Percentiles rank a stretch among this genome's conserved stretches.
phyloP scores from a whole-genome alignment of 1,284 basidiomycete species.

The Ceratobasidium sp. region DNA sequence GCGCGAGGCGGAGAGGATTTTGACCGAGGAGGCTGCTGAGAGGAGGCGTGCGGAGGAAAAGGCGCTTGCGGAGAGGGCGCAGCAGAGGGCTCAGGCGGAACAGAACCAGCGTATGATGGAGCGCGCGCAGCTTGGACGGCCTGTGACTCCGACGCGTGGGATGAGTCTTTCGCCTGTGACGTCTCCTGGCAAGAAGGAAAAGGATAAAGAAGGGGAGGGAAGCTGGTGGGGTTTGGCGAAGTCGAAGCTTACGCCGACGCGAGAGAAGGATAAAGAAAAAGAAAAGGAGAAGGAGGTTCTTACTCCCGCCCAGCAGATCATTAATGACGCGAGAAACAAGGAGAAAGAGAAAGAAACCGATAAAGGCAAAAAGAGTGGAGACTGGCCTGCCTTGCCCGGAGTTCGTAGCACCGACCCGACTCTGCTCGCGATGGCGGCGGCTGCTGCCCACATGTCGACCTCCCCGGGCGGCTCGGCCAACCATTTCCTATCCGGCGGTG shows the following conservation, averaged over 20 bases:
- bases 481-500: constrained; percentile 55
- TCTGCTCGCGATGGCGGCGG: constrained; percentile 58
- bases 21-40: constrained; percentile 77
- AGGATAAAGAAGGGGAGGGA: constrained; percentile 70
- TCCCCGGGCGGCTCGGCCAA: constrained; percentile 57
- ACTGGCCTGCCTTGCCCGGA: constrained; percentile 62
- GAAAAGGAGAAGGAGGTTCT: constrained; percentile 62
- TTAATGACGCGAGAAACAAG: constrained; percentile 75
- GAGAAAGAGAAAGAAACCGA: constrained; percentile 68
- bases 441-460: constrained; percentile 59
- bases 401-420: constrained; percentile 66
- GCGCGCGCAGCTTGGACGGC: constrained; percentile 52
- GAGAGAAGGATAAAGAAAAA: constrained; percentile 64
- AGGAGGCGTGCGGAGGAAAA: constrained; percentile 76
- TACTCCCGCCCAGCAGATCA: constrained; percentile 84
- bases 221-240: constrained; percentile 67
- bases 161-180: constrained; percentile 64
- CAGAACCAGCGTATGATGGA: constrained; percentile 8
- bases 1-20: constrained; percentile 79
- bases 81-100: constrained; percentile 54
- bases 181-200: constrained; percentile 63
- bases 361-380: constrained; percentile 58
- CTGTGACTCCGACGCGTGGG: constrained; percentile 58
- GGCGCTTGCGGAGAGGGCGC: constrained; percentile 74
- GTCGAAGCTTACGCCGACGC: constrained; percentile 74